Evolutionary conservation across 192 early-diverging fungal genomes (phyloP).

Genomic region (Coemansia sp.): DNA sequence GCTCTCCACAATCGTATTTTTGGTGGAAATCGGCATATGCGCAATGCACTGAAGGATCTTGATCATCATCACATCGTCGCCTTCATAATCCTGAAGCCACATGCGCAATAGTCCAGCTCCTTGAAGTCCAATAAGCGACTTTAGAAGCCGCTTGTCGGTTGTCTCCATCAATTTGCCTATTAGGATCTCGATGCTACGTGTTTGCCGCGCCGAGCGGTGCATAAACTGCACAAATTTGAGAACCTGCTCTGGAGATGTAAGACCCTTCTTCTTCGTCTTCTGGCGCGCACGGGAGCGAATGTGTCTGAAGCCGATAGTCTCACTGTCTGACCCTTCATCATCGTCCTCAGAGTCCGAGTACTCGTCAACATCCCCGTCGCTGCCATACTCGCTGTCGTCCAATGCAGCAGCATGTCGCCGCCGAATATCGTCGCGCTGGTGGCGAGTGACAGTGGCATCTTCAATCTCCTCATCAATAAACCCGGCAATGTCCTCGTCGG

Average conservation of each 20-base stretch:
- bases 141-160: slow-evolving; percentile 62
- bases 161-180: slow-evolving; percentile 67
- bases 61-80: slow-evolving; percentile 61
- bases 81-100: slow-evolving; percentile 65
- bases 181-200: slow-evolving; percentile 57
- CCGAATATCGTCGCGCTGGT: slow-evolving; percentile 58
- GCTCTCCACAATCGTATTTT: slow-evolving; percentile 78
- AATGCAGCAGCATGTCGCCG: slow-evolving; percentile 52
- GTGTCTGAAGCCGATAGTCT: slow-evolving; percentile 26
- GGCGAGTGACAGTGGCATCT: slow-evolving; percentile 57
- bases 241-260: slow-evolving; percentile 72
- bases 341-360: slow-evolving; percentile 24
- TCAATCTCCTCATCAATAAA: slow-evolving; percentile 59
- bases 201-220: slow-evolving; percentile 61
- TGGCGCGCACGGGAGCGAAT: slow-evolving; percentile 34
- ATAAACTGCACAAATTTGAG: slow-evolving; percentile 73
- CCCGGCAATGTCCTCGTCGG: slow-evolving; percentile 60
- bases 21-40: slow-evolving; percentile 73
- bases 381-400: slow-evolving; percentile 56
- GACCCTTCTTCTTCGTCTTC: slow-evolving; percentile 41
- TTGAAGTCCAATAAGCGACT: slow-evolving; percentile 59
- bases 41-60: slow-evolving; percentile 69
- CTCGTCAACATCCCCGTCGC: slow-evolving; percentile 40
- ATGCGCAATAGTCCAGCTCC: slow-evolving; percentile 38
- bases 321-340: slow-evolving; percentile 21